Evolutionary conservation across 495 filamentous ascomycete genomes (phyloP).

Genomic region (Daldinia concentrica): DNA sequence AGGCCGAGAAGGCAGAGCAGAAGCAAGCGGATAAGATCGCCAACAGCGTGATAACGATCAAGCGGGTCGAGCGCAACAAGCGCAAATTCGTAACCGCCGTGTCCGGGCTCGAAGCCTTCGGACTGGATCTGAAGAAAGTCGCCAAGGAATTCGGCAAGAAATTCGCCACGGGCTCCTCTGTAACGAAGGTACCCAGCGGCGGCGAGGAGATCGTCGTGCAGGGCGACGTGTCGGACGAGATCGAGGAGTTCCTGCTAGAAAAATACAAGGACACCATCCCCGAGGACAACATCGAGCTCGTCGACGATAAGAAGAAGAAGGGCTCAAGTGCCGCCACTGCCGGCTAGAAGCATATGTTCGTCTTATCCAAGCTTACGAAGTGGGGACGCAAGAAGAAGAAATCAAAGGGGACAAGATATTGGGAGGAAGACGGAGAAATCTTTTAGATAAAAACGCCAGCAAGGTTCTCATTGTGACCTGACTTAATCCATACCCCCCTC

Average conservation of each 20-base stretch:
- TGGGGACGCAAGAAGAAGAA: background rate
- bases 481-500: constrained; percentile 17
- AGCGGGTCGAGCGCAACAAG: constrained; percentile 97
- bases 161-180: constrained; percentile 92
- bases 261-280: constrained; percentile 86
- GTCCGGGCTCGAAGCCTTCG: constrained; percentile 87
- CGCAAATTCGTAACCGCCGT: constrained; percentile 94
- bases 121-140: constrained; percentile 91
- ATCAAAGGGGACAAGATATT: background rate
- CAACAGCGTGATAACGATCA: constrained; percentile 84
- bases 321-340: constrained; percentile 48
- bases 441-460: constrained; percentile 24
- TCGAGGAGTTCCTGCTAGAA: constrained; percentile 88
- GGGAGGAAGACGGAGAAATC: background rate
- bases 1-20: constrained; percentile 83
- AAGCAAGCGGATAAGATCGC: constrained; percentile 81
- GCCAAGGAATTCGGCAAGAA: constrained; percentile 90
- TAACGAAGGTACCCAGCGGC: constrained; percentile 86
- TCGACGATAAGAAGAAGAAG: constrained; percentile 96
- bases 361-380: constrained; percentile 13
- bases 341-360: constrained; percentile 9
- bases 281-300: constrained; percentile 90
- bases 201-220: constrained; percentile 98
- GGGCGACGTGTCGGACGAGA: constrained; percentile 94
- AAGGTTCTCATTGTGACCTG: constrained; percentile 38